Evolutionary conservation across 1,284 basidiomycete genomes (phyloP).

Genomic region (Earliella scabrosa): DNA sequence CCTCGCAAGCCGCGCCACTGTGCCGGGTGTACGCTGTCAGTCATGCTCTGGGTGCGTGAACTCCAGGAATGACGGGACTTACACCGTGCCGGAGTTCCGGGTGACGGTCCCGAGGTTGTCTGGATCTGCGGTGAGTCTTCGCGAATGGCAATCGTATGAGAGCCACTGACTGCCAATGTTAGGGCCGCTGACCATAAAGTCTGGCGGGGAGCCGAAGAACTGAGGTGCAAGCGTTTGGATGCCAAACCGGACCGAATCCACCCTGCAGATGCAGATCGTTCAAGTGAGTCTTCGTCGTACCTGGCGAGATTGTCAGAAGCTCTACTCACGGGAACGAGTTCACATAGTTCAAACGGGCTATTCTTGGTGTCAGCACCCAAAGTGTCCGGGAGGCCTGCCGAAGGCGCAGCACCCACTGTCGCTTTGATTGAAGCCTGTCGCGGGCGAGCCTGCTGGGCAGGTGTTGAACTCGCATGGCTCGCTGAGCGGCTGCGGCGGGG

Average conservation of each 20-base stretch:
- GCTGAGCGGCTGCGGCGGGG: slow-evolving; percentile 28
- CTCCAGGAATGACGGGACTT: slow-evolving; percentile 25
- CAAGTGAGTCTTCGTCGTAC: background rate
- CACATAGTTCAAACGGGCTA: slow-evolving; percentile 43
- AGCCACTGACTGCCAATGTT: slow-evolving; percentile 51
- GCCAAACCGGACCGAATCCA: slow-evolving; percentile 48
- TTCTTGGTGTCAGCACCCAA: background rate
- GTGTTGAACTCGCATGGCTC: slow-evolving; percentile 46
- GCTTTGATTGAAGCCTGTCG: slow-evolving; percentile 46
- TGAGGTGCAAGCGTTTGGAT: slow-evolving; percentile 50
- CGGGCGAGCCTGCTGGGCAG: slow-evolving; percentile 46
- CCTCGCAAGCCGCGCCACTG: slow-evolving; percentile 54
- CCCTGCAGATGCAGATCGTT: slow-evolving; percentile 24
- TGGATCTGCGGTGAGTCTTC: slow-evolving; percentile 20
- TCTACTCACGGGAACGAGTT: slow-evolving; percentile 34
- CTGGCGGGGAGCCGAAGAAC: slow-evolving; percentile 47
- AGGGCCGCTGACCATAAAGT: slow-evolving; percentile 54
- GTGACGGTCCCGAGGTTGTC: slow-evolving; percentile 44
- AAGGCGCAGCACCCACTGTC: slow-evolving; percentile 37
- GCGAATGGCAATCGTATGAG: background rate
- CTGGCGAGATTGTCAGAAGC: background rate
- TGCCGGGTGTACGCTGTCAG: background rate
- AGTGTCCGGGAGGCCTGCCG: too few relatives aligned
- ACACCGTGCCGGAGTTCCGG: slow-evolving; percentile 52
- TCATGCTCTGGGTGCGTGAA: too few relatives aligned